A percentile compares a stretch with the other conserved stretches of the same genome.
Conservation (phyloP, 176 grass and related monocot species). For the Ensete ventricosum region DNA sequence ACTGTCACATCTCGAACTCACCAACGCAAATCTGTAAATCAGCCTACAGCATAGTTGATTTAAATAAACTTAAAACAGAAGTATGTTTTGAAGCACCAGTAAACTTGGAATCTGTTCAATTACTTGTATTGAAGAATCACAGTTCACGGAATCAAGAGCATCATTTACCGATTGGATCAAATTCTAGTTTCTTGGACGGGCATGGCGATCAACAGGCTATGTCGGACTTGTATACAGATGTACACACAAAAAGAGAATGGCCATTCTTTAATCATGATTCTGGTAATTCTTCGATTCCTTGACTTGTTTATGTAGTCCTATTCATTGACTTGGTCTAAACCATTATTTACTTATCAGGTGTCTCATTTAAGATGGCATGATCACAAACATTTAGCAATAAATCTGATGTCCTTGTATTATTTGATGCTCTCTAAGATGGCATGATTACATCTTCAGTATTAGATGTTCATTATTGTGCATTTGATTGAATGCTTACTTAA, state of each 20-base stretch:
- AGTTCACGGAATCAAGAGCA: conserved; percentile 16
- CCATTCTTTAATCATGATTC: conserved; percentile 37
- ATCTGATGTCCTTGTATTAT: too few species aligned
- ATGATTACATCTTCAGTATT: too few species aligned
- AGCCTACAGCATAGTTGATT: not conserved
- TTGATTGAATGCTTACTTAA: too few species aligned
- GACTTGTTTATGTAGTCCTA: not conserved
- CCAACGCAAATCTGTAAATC: not conserved
- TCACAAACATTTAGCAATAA: too few species aligned
- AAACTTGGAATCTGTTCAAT: conserved; percentile 20
- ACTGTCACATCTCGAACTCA: not conserved
- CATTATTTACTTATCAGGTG: too few species aligned
- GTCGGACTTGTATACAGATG: conserved; percentile 36
- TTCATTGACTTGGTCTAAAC: too few species aligned
- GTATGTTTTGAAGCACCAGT: conserved; percentile 9
- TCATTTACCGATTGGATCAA: conserved; percentile 22
- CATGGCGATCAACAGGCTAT: conserved; percentile 42
- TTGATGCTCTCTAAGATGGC: too few species aligned
- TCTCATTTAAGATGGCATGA: too few species aligned
- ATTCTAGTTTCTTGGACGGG: conserved; percentile 38
- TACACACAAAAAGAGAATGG: conserved; percentile 32
- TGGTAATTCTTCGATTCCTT: conserved; percentile 3
- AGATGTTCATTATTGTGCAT: too few species aligned
- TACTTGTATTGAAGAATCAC: conserved; percentile 13
- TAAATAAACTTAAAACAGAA: not conserved